Percentiles rank a stretch among this genome's conserved stretches.
Evolutionary conservation across 768 basidiomycete species (phyloP).

Genomic region (Suillus subluteus): DNA sequence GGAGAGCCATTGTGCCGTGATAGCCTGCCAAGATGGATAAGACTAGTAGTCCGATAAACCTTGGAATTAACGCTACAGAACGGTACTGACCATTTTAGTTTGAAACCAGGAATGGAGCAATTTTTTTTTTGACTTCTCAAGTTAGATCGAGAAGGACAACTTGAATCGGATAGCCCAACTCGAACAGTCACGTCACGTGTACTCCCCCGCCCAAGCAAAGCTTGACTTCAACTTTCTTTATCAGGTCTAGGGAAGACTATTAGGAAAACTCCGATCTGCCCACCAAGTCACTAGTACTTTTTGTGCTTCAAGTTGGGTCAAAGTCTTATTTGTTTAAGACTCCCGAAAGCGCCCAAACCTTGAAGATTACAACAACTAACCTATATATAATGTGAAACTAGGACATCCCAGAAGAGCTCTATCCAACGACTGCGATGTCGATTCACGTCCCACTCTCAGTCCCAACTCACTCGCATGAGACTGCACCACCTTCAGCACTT

Average conservation of each 20-base stretch:
- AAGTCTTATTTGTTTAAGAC: neutral
- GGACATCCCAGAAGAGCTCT: neutral
- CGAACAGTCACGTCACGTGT: neutral
- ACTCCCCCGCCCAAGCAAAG: too few species aligned
- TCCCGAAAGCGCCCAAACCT: neutral
- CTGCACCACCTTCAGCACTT: slow-evolving; percentile 41
- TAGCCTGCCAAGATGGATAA: neutral
- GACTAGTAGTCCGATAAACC: too few species aligned
- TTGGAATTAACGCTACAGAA: neutral
- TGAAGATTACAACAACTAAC: neutral
- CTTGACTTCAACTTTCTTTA: neutral
- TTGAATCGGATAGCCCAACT: too few species aligned
- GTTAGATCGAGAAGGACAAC: too few species aligned
- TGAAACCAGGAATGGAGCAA: neutral
- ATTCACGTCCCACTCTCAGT: slow-evolving; percentile 27
- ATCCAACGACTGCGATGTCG: neutral
- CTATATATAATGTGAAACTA: slow-evolving; percentile 2
- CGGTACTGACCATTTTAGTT: neutral
- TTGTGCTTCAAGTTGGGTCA: neutral
- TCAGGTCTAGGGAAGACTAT: neutral
- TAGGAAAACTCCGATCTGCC: neutral
- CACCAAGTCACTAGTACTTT: neutral
- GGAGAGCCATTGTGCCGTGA: neutral
- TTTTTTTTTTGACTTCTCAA: too few species aligned
- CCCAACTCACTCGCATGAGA: slow-evolving; percentile 27